Base-by-base conservation (phyloP, 371 early-diverging fungal species). In the Lichtheimia corymbifera region DNA sequence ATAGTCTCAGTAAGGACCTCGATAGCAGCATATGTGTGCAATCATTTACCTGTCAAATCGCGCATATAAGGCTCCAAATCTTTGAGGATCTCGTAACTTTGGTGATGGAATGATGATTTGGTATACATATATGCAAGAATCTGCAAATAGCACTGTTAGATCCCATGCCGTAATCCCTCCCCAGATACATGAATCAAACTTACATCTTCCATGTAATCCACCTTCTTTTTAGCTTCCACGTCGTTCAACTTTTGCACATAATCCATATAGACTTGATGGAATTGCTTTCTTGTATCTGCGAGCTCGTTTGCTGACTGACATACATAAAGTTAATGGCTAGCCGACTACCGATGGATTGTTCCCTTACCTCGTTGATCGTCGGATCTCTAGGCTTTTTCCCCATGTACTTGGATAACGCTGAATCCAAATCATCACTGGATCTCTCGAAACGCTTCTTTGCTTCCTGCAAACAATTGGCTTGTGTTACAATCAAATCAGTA, bases 51-150 rank as follows among this genome's bases (percentile, higher is more conserved):
- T 53, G 89, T 88, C 25, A 92, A 67, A 65, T 85, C 81, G 25
- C 88, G 83, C 89, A 93, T 91, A 40, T 82, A 72, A 6, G 91
- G 92, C 65, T 91, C 91, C 22, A 92, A 64, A 58, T 92, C 93
- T 54, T 86, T 86, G 41, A 92, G 58, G 51, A 84, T 77, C 49
- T 89, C 88, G 63, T 88, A 90, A 13, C 84, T 78, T 71, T 92
- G 91, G 63, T 91, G 92, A 69, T 86, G 88, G 65, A 88, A 90
- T 20, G 89, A 85, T 51, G 83, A 88, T 45, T 91, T 85, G 4
- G 88, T 84, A 61, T 89, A 91, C 79, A 91, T 86, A 42, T 83
- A 82, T 13, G 88, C 87, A 50, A 91, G 77, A 7, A 88, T 74
- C 84, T 85, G 40, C 11, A 9, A 43, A 41, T 2, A 28, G 12